Percentiles rank a stretch among this genome's conserved stretches.
Evolutionary conservation across 768 basidiomycete genomes (phyloP).

Genomic region (Hygrophoropsis aurantiaca): DNA sequence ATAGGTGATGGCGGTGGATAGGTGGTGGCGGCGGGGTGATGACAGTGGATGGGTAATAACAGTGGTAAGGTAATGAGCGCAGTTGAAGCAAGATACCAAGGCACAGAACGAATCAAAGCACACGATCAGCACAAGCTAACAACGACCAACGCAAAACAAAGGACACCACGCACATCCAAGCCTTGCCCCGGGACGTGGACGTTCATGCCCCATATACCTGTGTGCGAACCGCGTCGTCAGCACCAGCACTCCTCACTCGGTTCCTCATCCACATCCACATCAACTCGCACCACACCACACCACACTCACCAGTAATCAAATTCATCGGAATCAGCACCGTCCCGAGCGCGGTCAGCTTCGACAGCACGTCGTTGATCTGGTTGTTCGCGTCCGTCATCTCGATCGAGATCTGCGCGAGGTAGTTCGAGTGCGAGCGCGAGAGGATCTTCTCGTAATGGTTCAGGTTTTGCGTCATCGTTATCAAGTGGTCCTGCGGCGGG

Average conservation of each 20-base stretch:
- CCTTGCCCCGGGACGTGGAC: constrained; percentile 92
- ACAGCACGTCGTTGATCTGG: constrained; percentile 98
- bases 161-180: constrained; percentile 34
- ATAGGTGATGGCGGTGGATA: too few relatives aligned
- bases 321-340: constrained; percentile 98
- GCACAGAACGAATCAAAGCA: too few relatives aligned
- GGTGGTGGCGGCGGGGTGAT: too few relatives aligned
- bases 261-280: too few relatives aligned
- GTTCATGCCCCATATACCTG: constrained; percentile 98
- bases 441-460: constrained; percentile 99
- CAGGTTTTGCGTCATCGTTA: constrained; percentile 99
- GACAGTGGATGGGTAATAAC: too few relatives aligned
- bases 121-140: too few relatives aligned
- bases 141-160: too few relatives aligned
- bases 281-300: neutral
- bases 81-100: too few relatives aligned
- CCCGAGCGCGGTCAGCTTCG: constrained; percentile 95
- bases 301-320: constrained; percentile 76
- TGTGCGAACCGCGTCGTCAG: neutral
- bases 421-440: constrained; percentile 97
- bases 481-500: constrained; percentile 77
- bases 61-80: too few relatives aligned
- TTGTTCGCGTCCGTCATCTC: constrained; percentile 99
- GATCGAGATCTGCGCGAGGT: constrained; percentile 98
- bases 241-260: too few relatives aligned